phyloP scores from a whole-genome alignment of 23 red algal genomes.

The Cyanidiococcus yangmingshanensis region DNA sequence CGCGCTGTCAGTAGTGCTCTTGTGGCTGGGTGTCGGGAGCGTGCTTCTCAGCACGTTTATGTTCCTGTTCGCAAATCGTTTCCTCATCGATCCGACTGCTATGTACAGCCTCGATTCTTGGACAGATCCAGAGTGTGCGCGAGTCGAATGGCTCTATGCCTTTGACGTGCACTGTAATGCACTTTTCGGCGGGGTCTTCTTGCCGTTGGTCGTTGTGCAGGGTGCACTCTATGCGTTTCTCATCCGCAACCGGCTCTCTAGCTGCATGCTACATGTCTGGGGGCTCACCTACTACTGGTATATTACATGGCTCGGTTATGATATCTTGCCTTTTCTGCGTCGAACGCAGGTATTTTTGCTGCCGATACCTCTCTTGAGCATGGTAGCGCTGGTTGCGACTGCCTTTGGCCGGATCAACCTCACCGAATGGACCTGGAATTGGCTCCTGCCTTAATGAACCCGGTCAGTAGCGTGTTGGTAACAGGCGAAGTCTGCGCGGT shows the following conservation, averaged over 20 bases:
- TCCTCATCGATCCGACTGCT: constrained; percentile 38
- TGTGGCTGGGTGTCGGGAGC: constrained; percentile 22
- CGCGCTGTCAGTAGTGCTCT: constrained; percentile 34
- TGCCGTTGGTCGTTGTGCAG: constrained; percentile 63
- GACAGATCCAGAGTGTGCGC: neutral
- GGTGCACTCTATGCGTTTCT: constrained; percentile 63
- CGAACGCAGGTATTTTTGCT: constrained; percentile 22
- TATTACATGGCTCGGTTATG: constrained; percentile 88
- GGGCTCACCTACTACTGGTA: constrained; percentile 56
- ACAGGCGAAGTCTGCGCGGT: no score
- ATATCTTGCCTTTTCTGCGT: constrained; percentile 71
- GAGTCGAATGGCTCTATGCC: constrained; percentile 97
- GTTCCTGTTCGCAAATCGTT: constrained; percentile 43
- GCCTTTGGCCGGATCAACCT: neutral
- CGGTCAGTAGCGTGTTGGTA: no score
- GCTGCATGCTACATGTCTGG: constrained; percentile 18
- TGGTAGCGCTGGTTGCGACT: neutral
- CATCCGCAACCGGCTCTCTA: constrained; percentile 16
- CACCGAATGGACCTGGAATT: neutral
- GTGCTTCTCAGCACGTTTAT: neutral
- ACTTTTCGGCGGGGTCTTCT: constrained; percentile 57
- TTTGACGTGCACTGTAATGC: constrained; percentile 97
- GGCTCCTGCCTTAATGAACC: neutral
- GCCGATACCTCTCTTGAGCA: neutral
- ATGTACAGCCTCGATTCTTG: neutral